phyloP scores from a whole-genome alignment of 2,329 filamentous ascomycete species.

The Fusarium sp. region DNA sequence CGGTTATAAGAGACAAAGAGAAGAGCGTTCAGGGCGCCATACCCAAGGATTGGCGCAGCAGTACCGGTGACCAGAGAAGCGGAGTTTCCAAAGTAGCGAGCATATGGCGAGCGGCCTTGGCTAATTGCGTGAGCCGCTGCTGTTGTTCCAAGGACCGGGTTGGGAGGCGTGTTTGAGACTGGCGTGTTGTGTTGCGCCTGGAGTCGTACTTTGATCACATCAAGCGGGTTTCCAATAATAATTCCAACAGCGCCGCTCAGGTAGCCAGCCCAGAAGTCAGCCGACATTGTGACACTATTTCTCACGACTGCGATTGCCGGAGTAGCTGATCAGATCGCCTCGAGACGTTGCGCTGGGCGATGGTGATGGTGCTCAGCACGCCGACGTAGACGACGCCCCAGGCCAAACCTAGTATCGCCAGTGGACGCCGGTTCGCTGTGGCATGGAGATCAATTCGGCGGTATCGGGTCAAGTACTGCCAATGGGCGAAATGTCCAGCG shows the following conservation, averaged over 20 bases:
- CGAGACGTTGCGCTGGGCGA: slow-evolving; percentile 35
- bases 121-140: slow-evolving; percentile 12
- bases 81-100: slow-evolving; percentile 40
- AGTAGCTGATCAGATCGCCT: slow-evolving; percentile 19
- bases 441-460: slow-evolving; percentile 33
- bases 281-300: slow-evolving; percentile 68
- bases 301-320: slow-evolving; percentile 8
- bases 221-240: slow-evolving; percentile 87
- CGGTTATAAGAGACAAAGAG: slow-evolving; percentile 93
- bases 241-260: slow-evolving; percentile 87
- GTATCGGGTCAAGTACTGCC: slow-evolving; percentile 38
- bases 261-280: slow-evolving; percentile 95
- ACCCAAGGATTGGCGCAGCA: slow-evolving; percentile 87
- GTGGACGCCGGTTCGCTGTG: slow-evolving; percentile 26
- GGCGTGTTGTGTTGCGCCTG: slow-evolving; percentile 65
- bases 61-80: slow-evolving; percentile 69
- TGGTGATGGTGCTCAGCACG: slow-evolving; percentile 36
- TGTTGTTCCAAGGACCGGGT: slow-evolving; percentile 11
- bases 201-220: slow-evolving; percentile 71
- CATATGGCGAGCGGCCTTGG: slow-evolving; percentile 6
- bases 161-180: slow-evolving; percentile 19
- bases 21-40: slow-evolving; percentile 90
- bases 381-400: slow-evolving; percentile 40
- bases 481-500: slow-evolving; percentile 40
- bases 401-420: slow-evolving; percentile 36